Evolutionary conservation across 805 yeast species (phyloP).

Genomic region (Scheffersomyces stipitis): DNA sequence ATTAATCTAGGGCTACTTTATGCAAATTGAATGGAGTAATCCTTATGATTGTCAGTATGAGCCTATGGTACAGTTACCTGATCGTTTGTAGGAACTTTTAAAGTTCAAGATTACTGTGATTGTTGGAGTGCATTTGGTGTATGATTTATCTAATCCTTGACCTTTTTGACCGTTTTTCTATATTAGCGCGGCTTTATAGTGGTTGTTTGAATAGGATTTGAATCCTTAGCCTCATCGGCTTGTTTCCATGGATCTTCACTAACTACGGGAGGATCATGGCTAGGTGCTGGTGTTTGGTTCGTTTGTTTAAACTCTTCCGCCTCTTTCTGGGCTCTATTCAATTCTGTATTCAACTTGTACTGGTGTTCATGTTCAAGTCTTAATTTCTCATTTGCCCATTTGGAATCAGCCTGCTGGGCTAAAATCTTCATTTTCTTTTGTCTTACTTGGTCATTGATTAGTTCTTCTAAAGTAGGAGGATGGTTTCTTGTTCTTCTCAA

Average conservation of each 20-base stretch:
- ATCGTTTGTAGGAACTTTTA: no score
- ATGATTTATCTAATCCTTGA: no score
- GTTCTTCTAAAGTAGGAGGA: constrained; percentile 65
- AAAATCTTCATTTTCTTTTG: constrained; percentile 51
- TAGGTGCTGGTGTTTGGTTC: neutral
- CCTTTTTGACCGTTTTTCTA: no score
- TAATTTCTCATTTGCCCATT: constrained; percentile 38
- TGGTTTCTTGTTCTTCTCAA: constrained; percentile 58
- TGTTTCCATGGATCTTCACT: constrained; percentile 34
- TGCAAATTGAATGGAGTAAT: no score
- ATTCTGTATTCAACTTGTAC: constrained; percentile 29
- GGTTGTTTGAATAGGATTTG: constrained; percentile 39
- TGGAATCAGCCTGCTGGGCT: constrained; percentile 46
- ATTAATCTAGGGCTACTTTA: no score
- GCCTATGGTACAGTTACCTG: no score
- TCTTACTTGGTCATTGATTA: constrained; percentile 57
- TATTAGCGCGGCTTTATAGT: constrained; percentile 39
- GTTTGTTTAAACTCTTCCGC: constrained; percentile 6
- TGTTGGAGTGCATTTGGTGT: no score
- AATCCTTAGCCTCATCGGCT: constrained; percentile 22
- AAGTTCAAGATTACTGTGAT: no score
- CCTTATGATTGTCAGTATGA: no score
- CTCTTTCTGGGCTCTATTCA: constrained; percentile 25
- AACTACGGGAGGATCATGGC: neutral
- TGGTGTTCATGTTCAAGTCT: constrained; percentile 33